Base-by-base conservation (phyloP, 306 rosid species). In the Elaeagnus macrophylla region DNA sequence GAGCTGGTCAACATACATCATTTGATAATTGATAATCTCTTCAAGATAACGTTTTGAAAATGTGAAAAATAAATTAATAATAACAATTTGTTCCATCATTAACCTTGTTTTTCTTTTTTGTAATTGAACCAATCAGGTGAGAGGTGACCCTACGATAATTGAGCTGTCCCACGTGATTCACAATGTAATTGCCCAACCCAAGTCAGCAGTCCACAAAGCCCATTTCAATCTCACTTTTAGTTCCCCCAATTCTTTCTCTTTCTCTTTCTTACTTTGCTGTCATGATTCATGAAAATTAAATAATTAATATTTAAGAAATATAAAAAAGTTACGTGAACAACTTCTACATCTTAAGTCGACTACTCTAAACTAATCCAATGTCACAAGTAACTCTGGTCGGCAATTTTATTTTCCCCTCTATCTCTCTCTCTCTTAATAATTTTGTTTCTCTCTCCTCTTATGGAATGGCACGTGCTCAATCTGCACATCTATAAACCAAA, bases 311-410 rank as follows among this genome's bases (percentile, higher is more conserved):
- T 25, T 25, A 25, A 25, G 32, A 41, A 54, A 54, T 35, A 44
- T n/a, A 54, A 72, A 76, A 74, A 68, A 54, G 81, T 84, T 80
- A 74, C 96, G 96, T 84, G 88, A 82, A 84, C 81, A 78, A 84
- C 94, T 88, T 67, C 79, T 74, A 82, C 72, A 77, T 65, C 91
- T 61, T 47, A 49, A 62, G 61, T 62, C 56, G 68, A 72, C 60
- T 72, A 25, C 3, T 20, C 2, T 25, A 25, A 25, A 25, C 78
- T 74, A 68, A 70, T 52, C 83, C 71, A 57, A 56, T 73, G 52
- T 78, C 80, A 73, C 88, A 72, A 80, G 83, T 68, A 88, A 76
- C 80, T 66, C 51, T 68, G 77, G 86, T 77, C 95, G 83, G 85
- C 85, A 61, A 52, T 19, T 67, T 42, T 51, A 20, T 7, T 36